A percentile compares a stretch with the other conserved stretches of the same genome.
phyloP scores from a whole-genome alignment of 208 protist species.

The Angomonas ambiguus region DNA sequence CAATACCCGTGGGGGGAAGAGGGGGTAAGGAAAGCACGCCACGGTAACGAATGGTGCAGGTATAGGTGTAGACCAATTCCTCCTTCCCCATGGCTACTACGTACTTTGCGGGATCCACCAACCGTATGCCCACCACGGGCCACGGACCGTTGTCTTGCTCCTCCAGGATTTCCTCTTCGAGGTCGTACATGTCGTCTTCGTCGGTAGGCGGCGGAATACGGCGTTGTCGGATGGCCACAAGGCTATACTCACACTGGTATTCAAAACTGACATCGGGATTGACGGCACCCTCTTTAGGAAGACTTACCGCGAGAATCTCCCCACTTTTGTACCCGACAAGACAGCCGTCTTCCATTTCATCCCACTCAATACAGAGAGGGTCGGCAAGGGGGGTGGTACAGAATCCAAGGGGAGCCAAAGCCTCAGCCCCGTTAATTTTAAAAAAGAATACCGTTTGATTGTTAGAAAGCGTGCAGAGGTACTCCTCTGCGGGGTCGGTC shows the following conservation, averaged over 20 bases:
- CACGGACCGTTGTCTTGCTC: constrained; percentile 83
- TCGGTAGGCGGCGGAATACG: constrained; percentile 48
- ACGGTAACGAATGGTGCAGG: constrained; percentile 52
- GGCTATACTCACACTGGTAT: constrained; percentile 50
- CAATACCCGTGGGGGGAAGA: constrained; percentile 80
- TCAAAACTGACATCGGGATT: constrained; percentile 65
- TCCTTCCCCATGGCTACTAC: constrained; percentile 56
- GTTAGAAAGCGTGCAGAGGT: constrained; percentile 76
- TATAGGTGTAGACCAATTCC: constrained; percentile 78
- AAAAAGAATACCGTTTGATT: constrained; percentile 94
- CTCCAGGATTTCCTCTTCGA: constrained; percentile 57
- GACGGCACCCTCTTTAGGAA: constrained; percentile 39
- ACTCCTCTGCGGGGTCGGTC: constrained; percentile 44
- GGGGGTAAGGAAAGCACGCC: constrained; percentile 51
- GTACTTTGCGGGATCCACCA: constrained; percentile 27
- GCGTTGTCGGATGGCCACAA: constrained; percentile 76
- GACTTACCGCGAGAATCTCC: constrained; percentile 54
- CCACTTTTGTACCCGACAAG: constrained; percentile 70
- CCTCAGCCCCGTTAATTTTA: constrained; percentile 21
- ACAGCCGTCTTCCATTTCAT: constrained; percentile 37
- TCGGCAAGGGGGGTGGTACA: constrained; percentile 49
- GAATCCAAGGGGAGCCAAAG: constrained; percentile 74
- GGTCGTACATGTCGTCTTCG: constrained; percentile 48
- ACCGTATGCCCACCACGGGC: constrained; percentile 45
- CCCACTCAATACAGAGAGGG: constrained; percentile 66